A percentile compares a stretch with the other conserved stretches of the same genome.
These are phyloP conservation scores for Chlamydomonas sp. DNA, from an alignment of 139 green algal species.

Conservation along the genomic window DNA sequence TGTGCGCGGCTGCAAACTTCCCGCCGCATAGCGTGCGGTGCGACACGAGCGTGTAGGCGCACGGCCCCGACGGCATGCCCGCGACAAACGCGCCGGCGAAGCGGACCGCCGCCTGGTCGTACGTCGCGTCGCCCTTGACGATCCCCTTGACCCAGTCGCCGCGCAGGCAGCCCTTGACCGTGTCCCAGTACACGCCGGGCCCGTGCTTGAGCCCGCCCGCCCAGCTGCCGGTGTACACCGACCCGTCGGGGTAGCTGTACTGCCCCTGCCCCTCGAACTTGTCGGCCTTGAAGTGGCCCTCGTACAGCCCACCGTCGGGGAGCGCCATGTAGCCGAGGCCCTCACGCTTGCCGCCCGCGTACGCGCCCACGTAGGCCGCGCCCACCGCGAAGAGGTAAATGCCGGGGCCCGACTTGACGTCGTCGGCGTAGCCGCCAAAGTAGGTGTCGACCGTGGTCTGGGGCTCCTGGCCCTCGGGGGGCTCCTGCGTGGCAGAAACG, in stretches of 20 bases:
- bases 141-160: slow-evolving; percentile 49
- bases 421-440: slow-evolving; percentile 51
- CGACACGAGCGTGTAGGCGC: slow-evolving; percentile 34
- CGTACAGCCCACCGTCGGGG: slow-evolving; percentile 53
- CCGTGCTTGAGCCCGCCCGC: slow-evolving; percentile 50
- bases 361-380: slow-evolving; percentile 39
- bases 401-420: slow-evolving; percentile 46
- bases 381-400: slow-evolving; percentile 59
- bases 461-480: background rate
- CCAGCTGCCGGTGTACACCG: slow-evolving; percentile 57
- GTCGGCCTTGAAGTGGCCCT: slow-evolving; percentile 48
- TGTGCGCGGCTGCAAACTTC: slow-evolving; percentile 36
- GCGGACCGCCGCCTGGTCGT: slow-evolving; percentile 48
- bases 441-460: slow-evolving; percentile 56
- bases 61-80: slow-evolving; percentile 46
- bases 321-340: slow-evolving; percentile 52
- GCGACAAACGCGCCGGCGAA: slow-evolving; percentile 48
- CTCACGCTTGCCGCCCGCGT: slow-evolving; percentile 36
- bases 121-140: slow-evolving; percentile 45
- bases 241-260: slow-evolving; percentile 61
- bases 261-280: slow-evolving; percentile 57
- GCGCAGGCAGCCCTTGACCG: slow-evolving; percentile 43
- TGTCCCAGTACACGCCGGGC: slow-evolving; percentile 48
- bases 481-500: background rate
- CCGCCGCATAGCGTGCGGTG: slow-evolving; percentile 32